Base-by-base conservation (phyloP, 2,329 filamentous ascomycete genomes). In the Colletotrichum brevisporum region DNA sequence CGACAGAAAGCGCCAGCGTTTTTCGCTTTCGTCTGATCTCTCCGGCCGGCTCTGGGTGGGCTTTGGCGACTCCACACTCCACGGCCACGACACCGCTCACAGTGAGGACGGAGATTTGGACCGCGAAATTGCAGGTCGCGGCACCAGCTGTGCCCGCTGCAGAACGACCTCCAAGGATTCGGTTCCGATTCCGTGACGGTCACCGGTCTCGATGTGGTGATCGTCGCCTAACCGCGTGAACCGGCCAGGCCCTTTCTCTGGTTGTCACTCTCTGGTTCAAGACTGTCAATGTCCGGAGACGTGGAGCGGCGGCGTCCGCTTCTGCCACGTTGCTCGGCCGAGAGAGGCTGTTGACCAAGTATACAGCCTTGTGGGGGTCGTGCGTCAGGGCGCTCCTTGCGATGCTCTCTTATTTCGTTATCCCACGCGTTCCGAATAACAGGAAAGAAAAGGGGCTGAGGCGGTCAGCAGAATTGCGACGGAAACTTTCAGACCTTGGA, bases 21-120 rank as follows among this genome's bases (percentile, higher is more conserved):
- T n/a, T n/a, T n/a, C n/a, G n/a, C n/a, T 59, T 45, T 65, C 66
- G 66, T 69, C 66, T 65, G 61, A 65, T 65, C 54, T 65, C 51
- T 55, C 24, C 21, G 27, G 59, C 31, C 10, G 31, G 21, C 54
- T 48, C 55, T 65, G 54, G 41, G 59, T 65, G 54, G 41, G 51
- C 55, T 60, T 13, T 31, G 31, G 50, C 48, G 55, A 21, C 66
- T 47, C 61, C 66, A 55, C 48, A 43, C 27, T 15, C 54, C 64
- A 55, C 31, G 50, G 21, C 21, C 21, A 24, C 21, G 21, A 24
- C 21, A 55, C 31, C 48, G 27, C 53, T 41, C 55, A 21, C 65
- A 12, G 47, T 50, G 47, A 21, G 47, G 21, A 21, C 47, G 47
- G 18, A 50, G 41, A 43, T 43, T 39, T 16, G n/a, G 21, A 63